Base-by-base conservation (phyloP, 2,329 filamentous ascomycete genomes). In the Aspergillus aculeatinus region DNA sequence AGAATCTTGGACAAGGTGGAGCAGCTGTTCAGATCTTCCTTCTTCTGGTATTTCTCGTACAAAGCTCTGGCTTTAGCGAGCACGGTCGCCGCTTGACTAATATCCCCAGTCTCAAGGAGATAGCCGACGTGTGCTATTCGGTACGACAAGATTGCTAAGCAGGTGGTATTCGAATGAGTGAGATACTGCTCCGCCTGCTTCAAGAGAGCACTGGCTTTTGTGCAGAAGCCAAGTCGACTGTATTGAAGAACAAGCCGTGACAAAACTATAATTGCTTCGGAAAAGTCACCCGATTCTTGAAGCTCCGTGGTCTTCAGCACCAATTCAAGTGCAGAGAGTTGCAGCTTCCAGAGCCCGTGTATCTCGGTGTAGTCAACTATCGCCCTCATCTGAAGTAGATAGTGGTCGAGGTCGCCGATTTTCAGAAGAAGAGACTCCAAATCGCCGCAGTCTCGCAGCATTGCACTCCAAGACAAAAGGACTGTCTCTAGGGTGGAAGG, bases 101-200 rank as follows among this genome's bases (percentile, higher is more conserved):
- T 77, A 53, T 87, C 86, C 10, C 89, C 89, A 12, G 88, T 83
- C 1, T 85, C 84, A 19, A 93, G 79, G 29, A 88, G 81, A 72
- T 92, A 92, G 72, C 96, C 91, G 0, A 90, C 87, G 62, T 88
- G 87, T 0, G 87, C 85, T 6, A 96, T 77, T 64, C 92, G 84
- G 72, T 89, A 89, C 35, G 81, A 79, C 14, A 89, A 66, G 29
- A 73, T 76, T 14, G 81, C 77, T 53, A 82, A 74, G 10, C 76
- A 74, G 3, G 81, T 79, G 2, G 80, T 65, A 1, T 72, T 71
- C 47, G 74, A 73, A 9, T 72, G 73, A 11, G 71, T 68, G 5
- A 82, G 65, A 54, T 83, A 81, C 21, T 78, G 74, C 63, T 87
- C 82, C 3, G 87, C 86, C 57, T 83, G 82, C 1, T 82, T 80